A percentile compares a stretch with the other conserved stretches of the same genome.
Conservation (phyloP, 108 stramenopile species). For the Discostella stelligeroides region DNA sequence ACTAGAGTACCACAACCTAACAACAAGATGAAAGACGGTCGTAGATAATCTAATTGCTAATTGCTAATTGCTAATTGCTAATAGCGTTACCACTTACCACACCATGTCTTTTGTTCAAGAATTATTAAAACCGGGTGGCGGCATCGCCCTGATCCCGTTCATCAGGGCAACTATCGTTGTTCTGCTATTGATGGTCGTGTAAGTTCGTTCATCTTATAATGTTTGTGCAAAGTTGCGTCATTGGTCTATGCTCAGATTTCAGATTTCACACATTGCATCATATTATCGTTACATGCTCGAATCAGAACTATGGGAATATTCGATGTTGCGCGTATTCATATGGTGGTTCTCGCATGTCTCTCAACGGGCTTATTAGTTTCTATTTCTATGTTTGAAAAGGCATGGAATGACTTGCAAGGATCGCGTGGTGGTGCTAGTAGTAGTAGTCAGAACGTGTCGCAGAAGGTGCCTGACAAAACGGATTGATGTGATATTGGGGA, state of each 20-base stretch:
- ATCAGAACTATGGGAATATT: conserved; percentile 44
- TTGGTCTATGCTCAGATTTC: too few species aligned
- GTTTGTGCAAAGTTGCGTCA: too few species aligned
- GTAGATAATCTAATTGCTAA: too few species aligned
- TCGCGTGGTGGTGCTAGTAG: too few species aligned
- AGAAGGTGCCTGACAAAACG: conserved; percentile 47
- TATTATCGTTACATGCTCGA: background rate
- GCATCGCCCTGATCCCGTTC: conserved; percentile 83
- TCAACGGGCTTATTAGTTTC: conserved; percentile 71
- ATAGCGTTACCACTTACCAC: too few species aligned
- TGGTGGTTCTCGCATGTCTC: conserved; percentile 79
- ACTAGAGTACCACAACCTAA: too few species aligned
- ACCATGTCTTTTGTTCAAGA: conserved; percentile 65
- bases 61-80: too few species aligned
- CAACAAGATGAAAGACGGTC: too few species aligned
- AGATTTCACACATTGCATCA: background rate
- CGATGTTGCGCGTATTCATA: conserved; percentile 85
- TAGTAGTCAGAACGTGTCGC: conserved; percentile 10
- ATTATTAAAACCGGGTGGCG: conserved; percentile 84
- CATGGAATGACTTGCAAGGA: conserved; percentile 74
- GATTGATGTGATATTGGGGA: conserved; percentile 55
- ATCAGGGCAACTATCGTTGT: conserved; percentile 73
- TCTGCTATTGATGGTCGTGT: conserved; percentile 63
- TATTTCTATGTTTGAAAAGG: conserved; percentile 77
- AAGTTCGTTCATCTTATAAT: too few species aligned